A percentile compares a stretch with the other conserved stretches of the same genome.
These are phyloP conservation scores for Elaeis oleifera DNA, from an alignment of 202 grass and related monocot genomes.

Conservation along the genomic window DNA sequence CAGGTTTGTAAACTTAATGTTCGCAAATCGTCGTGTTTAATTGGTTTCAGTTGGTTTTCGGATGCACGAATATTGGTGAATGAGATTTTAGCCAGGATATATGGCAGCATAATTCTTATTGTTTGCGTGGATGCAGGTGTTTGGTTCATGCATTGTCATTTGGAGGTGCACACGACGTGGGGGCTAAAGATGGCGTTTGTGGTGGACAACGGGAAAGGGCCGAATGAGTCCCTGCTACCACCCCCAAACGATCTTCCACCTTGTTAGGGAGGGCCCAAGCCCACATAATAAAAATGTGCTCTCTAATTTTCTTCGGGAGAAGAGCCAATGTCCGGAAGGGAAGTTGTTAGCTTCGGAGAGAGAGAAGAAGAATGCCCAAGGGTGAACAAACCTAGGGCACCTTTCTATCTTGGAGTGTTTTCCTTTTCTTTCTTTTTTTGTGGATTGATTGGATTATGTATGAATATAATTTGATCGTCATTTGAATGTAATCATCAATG, in stretches of 20 bases:
- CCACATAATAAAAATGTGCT: not conserved
- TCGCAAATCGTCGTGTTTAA: not conserved
- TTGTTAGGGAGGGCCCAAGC: conserved; percentile 30
- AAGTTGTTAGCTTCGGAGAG: not conserved
- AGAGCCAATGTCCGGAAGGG: too few relatives aligned
- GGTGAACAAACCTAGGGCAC: too few relatives aligned
- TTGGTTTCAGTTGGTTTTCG: too few relatives aligned
- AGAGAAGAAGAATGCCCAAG: not conserved
- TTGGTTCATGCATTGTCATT: conserved; percentile 92
- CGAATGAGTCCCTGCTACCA: conserved; percentile 47
- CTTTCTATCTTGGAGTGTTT: too few relatives aligned
- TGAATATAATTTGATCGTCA: too few relatives aligned
- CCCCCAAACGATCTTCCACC: conserved; percentile 66
- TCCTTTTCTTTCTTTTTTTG: too few relatives aligned
- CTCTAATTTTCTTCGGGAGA: not conserved
- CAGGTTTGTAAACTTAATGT: conserved; percentile 29
- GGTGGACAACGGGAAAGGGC: conserved; percentile 52
- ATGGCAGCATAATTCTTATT: too few relatives aligned
- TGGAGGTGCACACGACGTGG: conserved; percentile 82
- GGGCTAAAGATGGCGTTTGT: conserved; percentile 81
- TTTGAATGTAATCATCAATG: too few relatives aligned
- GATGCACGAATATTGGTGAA: too few relatives aligned
- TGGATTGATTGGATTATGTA: too few relatives aligned
- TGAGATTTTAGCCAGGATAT: too few relatives aligned
- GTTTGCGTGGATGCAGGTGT: conserved; percentile 37